Evolutionary conservation across 495 filamentous ascomycete species (phyloP), one percentile per base, ranked within the genome.

Genomic region (Xylaria cubensis): DNA sequence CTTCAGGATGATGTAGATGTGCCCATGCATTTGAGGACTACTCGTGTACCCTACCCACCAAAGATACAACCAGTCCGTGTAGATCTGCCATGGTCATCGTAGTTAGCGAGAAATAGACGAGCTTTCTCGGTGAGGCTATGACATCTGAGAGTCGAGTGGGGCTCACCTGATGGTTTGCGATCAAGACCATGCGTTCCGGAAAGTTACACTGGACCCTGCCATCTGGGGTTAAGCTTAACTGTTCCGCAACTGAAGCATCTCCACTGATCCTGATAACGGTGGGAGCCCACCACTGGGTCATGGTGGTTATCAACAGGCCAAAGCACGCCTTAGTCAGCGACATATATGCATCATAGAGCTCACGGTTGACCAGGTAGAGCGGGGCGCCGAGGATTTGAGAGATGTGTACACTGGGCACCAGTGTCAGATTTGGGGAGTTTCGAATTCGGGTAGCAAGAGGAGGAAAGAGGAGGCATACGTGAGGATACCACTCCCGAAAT

Each of bases 51-150:
- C 90, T 21, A 92, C 88, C 92, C 93, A 96, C 93, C 93, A 96
- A 15, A 96, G 84, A 77, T 96, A 96, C 13, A 95, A 80, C 93
- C 93, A 96, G 81, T 96, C 93, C 7, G 93, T 93, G 75, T 96
- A 96, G 63, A 96, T 87, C 86, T 86, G 63, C n/a, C 34, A 41
- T 73, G 74, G 71, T 55, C n/a, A 48, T 51, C 7, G 10, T 32
- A 56, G 58, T 70, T n/a, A 77, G 76, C 66, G 41, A 46, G 55
- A n/a, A 0, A 59, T n/a, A 29, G 21, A 66, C 51, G 26, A 21
- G 48, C 69, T 26, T 53, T 17, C 53, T 48, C 34, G 36, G 64
- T 64, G 10, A 48, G 36, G 15, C 12, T 15, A 29, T 7, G 39
- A 4, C 8, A 46, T 1, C 4, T 13, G 13, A 6, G 9, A 44